These are phyloP conservation scores for Globisporangium abappressorium DNA, from an alignment of 352 stramenopile species.

Conservation along the genomic window DNA sequence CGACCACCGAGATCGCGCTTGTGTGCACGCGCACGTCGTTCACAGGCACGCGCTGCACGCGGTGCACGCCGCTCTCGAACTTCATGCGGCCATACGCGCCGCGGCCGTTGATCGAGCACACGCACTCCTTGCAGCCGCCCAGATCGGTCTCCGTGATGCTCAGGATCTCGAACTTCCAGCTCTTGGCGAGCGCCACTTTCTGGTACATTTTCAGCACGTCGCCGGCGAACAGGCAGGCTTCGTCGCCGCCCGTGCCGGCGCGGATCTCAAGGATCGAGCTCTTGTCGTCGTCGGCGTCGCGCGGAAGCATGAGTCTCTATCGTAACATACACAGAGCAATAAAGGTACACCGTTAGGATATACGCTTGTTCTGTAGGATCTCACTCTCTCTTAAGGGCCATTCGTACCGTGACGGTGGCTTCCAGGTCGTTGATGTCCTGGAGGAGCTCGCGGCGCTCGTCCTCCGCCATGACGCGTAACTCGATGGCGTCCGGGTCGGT, in stretches of 20 bases:
- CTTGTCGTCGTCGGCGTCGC: slow-evolving; percentile 90
- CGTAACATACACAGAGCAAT: neutral
- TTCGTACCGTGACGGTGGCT: slow-evolving; percentile 52
- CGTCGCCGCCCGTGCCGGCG: slow-evolving; percentile 94
- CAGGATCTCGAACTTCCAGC: slow-evolving; percentile 91
- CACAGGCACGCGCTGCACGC: slow-evolving; percentile 96
- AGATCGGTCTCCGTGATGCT: slow-evolving; percentile 81
- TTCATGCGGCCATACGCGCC: slow-evolving; percentile 97
- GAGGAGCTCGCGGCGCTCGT: slow-evolving; percentile 67
- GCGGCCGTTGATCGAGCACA: slow-evolving; percentile 62
- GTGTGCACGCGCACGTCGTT: slow-evolving; percentile 98
- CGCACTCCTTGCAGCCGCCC: slow-evolving; percentile 82
- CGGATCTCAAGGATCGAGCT: slow-evolving; percentile 98
- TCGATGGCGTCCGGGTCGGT: slow-evolving; percentile 55
- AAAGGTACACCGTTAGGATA: neutral
- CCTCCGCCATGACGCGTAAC: slow-evolving; percentile 69
- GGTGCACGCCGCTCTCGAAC: slow-evolving; percentile 97
- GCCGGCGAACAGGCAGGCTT: slow-evolving; percentile 95
- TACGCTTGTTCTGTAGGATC: neutral
- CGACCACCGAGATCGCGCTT: slow-evolving; percentile 96
- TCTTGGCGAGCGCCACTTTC: slow-evolving; percentile 76
- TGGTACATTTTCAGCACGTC: slow-evolving; percentile 94
- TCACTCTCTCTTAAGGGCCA: neutral
- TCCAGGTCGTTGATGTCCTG: slow-evolving; percentile 54
- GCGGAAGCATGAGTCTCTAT: slow-evolving; percentile 71